A percentile compares a stretch with the other conserved stretches of the same genome.
Conservation (phyloP, 495 filamentous ascomycete genomes). For the Friedmanniomyces endolithicus region DNA sequence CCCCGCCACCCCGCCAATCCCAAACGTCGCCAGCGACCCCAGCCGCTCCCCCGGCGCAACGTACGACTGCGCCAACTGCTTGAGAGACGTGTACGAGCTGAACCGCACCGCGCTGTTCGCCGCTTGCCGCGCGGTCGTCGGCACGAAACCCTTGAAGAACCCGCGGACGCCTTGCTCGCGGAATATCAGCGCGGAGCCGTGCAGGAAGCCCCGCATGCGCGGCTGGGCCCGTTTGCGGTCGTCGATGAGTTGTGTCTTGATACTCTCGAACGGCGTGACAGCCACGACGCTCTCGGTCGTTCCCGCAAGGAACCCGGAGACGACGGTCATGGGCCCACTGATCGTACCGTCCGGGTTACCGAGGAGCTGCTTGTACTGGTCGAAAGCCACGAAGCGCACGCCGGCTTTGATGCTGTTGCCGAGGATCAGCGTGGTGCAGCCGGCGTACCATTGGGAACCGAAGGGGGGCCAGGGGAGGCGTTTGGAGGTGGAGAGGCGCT, state of each 20-base stretch:
- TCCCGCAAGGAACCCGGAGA: slow-evolving; percentile 89
- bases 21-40: slow-evolving; percentile 78
- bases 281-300: slow-evolving; percentile 87
- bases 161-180: slow-evolving; percentile 77
- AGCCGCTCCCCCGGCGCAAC: slow-evolving; percentile 91
- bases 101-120: slow-evolving; percentile 89
- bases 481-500: slow-evolving; percentile 60
- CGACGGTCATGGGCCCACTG: slow-evolving; percentile 76
- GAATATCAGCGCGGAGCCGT: slow-evolving; percentile 75
- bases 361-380: slow-evolving; percentile 74
- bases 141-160: slow-evolving; percentile 94
- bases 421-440: slow-evolving; percentile 92
- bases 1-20: slow-evolving; percentile 78
- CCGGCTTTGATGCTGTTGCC: slow-evolving; percentile 94
- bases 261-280: slow-evolving; percentile 94
- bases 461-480: slow-evolving; percentile 96
- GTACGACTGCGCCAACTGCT: slow-evolving; percentile 84
- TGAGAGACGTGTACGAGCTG: slow-evolving; percentile 75
- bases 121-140: slow-evolving; percentile 85
- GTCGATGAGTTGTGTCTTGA: slow-evolving; percentile 80
- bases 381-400: slow-evolving; percentile 95
- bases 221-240: slow-evolving; percentile 82
- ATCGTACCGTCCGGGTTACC: slow-evolving; percentile 79
- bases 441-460: slow-evolving; percentile 90
- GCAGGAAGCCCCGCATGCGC: slow-evolving; percentile 82